Evolutionary conservation across 1,284 basidiomycete species (phyloP).

Genomic region (Ustilago nuda): DNA sequence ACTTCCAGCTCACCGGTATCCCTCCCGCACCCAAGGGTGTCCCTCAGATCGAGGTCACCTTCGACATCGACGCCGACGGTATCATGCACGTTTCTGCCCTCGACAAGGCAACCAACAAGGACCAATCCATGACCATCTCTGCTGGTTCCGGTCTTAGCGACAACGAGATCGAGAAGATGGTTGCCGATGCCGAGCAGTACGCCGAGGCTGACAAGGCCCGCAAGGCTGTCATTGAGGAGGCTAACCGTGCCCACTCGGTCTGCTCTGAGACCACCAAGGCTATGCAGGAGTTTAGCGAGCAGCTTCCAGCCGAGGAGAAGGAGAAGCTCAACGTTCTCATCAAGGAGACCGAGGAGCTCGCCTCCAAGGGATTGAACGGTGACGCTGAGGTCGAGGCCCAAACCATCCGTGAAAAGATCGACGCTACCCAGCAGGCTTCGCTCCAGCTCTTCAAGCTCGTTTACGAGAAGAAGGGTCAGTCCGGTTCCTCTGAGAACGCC

Average conservation of each 20-base stretch:
- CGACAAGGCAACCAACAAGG: constrained; percentile 96
- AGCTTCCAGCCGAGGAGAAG: constrained; percentile 92
- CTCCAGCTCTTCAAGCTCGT: constrained; percentile 98
- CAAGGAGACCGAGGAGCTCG: constrained; percentile 88
- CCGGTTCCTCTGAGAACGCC: constrained; percentile 55
- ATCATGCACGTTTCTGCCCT: constrained; percentile 97
- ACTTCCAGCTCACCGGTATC: constrained; percentile 98
- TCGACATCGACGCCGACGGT: constrained; percentile 97
- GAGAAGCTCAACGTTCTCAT: constrained; percentile 80
- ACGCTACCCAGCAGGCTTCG: constrained; percentile 94
- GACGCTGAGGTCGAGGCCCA: constrained; percentile 86
- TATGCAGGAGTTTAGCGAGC: constrained; percentile 96
- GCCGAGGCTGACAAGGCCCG: constrained; percentile 80
- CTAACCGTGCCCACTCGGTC: constrained; percentile 96
- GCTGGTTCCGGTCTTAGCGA: constrained; percentile 96
- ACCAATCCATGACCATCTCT: constrained; percentile 96
- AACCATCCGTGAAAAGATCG: constrained; percentile 89
- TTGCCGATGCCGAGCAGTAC: constrained; percentile 90
- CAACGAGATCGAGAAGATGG: constrained; percentile 97
- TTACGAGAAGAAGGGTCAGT: constrained; percentile 89
- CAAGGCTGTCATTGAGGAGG: constrained; percentile 90
- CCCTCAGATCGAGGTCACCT: constrained; percentile 98
- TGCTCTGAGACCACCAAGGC: constrained; percentile 96
- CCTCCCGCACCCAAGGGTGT: constrained; percentile 98
- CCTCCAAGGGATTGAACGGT: constrained; percentile 88